Conservation (phyloP, 345 rosid genomes). For the Capsella bursapastoris region DNA sequence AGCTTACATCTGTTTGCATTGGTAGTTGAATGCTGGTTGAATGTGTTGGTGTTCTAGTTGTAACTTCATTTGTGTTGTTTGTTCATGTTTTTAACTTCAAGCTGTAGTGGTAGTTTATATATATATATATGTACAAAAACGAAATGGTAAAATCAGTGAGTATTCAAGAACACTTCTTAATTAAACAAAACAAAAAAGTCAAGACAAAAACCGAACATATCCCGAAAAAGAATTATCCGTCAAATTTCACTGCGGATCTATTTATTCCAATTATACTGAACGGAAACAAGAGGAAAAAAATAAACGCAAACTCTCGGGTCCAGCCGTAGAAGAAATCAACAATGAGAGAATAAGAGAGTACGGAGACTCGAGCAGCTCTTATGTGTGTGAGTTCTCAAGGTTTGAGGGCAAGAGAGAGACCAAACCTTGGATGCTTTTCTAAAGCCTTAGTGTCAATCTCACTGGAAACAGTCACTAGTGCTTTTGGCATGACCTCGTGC, state of each 20-base stretch:
- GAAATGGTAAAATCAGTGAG: background rate
- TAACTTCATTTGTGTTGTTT: too few species aligned
- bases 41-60: too few species aligned
- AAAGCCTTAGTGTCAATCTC: constrained; percentile 86
- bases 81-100: too few species aligned
- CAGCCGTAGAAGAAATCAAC: constrained; percentile 50
- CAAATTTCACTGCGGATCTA: constrained; percentile 36
- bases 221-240: constrained; percentile 37
- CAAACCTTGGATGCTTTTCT: constrained; percentile 83
- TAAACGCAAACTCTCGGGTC: constrained; percentile 12
- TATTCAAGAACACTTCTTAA: constrained; percentile 7
- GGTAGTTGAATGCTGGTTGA: too few species aligned
- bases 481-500: constrained; percentile 83
- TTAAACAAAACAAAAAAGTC: background rate
- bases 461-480: constrained; percentile 74
- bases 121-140: too few species aligned
- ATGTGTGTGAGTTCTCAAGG: constrained; percentile 48
- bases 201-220: constrained; percentile 22
- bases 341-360: constrained; percentile 43
- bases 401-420: constrained; percentile 77
- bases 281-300: background rate
- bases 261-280: constrained; percentile 25
- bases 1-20: too few species aligned
- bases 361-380: constrained; percentile 15
- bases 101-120: too few species aligned